Evolutionary conservation across 2,329 filamentous ascomycete species (phyloP).

Genomic region (Botrytis tulipae): DNA sequence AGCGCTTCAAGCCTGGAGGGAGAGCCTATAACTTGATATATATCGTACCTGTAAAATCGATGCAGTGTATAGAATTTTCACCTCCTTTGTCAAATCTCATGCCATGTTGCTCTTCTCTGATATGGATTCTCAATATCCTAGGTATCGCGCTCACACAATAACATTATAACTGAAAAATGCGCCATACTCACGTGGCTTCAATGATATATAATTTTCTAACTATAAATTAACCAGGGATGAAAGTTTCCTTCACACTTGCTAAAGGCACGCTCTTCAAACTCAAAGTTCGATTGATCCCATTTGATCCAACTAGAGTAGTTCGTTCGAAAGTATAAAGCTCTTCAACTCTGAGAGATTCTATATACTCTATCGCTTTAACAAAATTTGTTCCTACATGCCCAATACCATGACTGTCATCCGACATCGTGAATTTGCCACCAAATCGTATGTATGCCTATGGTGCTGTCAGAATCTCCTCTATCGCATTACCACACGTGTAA

Average conservation of each 20-base stretch:
- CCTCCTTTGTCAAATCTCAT: not conserved
- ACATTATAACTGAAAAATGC: not conserved
- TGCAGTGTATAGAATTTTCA: not conserved
- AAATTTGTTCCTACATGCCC: constrained; percentile 89
- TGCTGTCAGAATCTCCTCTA: not conserved
- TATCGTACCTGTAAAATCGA: not conserved
- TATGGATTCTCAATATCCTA: not conserved
- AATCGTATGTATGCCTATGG: constrained; percentile 60
- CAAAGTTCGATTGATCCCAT: not conserved
- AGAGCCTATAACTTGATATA: not conserved
- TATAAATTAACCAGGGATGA: constrained; percentile 19
- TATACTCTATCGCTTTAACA: constrained; percentile 64
- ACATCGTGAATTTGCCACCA: constrained; percentile 82
- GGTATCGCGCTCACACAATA: not conserved
- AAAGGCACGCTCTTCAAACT: constrained; percentile 25
- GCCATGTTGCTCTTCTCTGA: not conserved
- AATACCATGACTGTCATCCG: constrained; percentile 90
- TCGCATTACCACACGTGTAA: not conserved
- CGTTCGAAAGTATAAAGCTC: constrained; percentile 48
- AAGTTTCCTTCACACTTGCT: constrained; percentile 29
- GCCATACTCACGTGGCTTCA: not conserved
- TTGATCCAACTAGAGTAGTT: constrained; percentile 6
- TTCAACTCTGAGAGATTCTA: constrained; percentile 63
- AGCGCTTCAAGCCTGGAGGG: not conserved
- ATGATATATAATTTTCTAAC: not conserved